Base-by-base conservation (phyloP, 1,139 yeast genomes). In the Sugiyamaella xylanicola region DNA sequence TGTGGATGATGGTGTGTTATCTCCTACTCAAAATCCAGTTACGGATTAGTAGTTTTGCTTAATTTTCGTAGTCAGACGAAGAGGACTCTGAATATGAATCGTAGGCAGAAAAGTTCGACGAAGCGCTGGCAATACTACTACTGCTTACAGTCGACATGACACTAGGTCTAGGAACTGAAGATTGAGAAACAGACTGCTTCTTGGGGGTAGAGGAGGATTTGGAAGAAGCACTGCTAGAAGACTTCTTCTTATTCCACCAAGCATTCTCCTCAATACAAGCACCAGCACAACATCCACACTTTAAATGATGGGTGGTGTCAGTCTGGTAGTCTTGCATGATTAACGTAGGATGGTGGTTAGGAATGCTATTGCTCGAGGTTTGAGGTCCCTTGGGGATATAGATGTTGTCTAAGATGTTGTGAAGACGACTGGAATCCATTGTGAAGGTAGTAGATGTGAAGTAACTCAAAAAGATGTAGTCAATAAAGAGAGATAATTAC, bases 231-330 rank as follows among this genome's bases (percentile, higher is more conserved):
- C 54, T 17, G 32, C 8, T 29, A n/a, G 58, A 13, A 11, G 19
- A 2, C 36, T 53, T 40, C 47, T 55, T 51, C 61, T 63, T 63
- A 56, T 63, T 59, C 77, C 77, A 72, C 82, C 82, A 78, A 3
- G 81, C 80, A 32, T 70, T 70, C 54, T 78, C 76, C 41, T 73
- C 73, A 59, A 79, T 77, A 63, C 83, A 79, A 20, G 73, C 70
- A 40, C 74, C 76, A 29, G 77, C 78, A 59, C 73, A 64, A 66
- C 83, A 79, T 16, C 83, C 83, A 64, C 83, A 79, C 27, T 69
- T 61, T 49, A 75, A 69, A 27, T 73, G 73, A 58, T 76, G 79
- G 8, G 79, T 72, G 16, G 77, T 69, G 63, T 78, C 82, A 7
- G 78, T 70, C 49, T 70, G 70, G 54, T 69, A 68, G 64, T 79